Conservation (phyloP, 345 rosid species). For the Firmiana major region DNA sequence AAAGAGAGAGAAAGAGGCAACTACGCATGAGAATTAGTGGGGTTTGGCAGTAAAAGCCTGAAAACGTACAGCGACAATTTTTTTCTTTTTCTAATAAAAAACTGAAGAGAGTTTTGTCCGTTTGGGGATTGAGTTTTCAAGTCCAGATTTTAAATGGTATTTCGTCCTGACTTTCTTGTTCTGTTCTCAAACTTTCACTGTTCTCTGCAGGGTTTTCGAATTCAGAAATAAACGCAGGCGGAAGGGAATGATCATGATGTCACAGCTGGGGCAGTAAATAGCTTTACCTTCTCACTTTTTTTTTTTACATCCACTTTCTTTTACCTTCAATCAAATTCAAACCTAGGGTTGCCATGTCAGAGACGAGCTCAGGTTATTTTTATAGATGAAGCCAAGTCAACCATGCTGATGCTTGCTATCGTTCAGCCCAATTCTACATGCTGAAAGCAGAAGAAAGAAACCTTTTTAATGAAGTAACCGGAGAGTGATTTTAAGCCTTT, state of each 20-base stretch:
- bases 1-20: conserved; percentile 7
- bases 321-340: not conserved
- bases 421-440: not conserved
- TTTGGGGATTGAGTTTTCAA: not conserved
- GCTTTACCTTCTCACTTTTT: not conserved
- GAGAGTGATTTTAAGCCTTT: not conserved
- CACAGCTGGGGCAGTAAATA: not conserved
- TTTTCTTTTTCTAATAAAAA: not conserved
- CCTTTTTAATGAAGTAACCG: not conserved
- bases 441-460: not conserved
- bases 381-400: not conserved
- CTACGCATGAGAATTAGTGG: conserved; percentile 18
- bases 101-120: conserved; percentile 4
- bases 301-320: not conserved
- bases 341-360: not conserved
- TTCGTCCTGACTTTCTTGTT: conserved; percentile 12
- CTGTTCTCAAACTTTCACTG: not conserved
- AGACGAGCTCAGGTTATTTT: not conserved
- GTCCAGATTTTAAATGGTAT: not conserved
- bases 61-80: not conserved
- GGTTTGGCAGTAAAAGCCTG: not conserved
- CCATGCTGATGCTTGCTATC: not conserved
- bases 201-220: not conserved
- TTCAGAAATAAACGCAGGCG: conserved; percentile 18
- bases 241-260: conserved; percentile 8